Evolutionary conservation across 163 green algal species (phyloP), one percentile per base, ranked within the genome.

Genomic region (Chlamydomonas reinhardtii): DNA sequence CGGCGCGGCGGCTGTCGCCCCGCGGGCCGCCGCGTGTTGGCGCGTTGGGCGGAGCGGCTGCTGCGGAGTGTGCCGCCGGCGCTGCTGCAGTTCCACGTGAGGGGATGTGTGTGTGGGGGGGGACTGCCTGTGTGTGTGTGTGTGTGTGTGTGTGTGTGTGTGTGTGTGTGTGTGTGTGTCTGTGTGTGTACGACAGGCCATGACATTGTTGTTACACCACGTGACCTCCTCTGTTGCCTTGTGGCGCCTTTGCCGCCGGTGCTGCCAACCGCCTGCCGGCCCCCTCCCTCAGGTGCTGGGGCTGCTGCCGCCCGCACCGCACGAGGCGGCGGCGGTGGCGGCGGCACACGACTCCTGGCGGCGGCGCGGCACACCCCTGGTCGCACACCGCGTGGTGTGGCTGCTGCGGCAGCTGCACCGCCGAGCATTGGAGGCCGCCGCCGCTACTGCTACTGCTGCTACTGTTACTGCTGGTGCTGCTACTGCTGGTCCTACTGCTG

Each of bases 11-110:
- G 74, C 32, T 2, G 24, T 32, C 22, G 20, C 19, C 11, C 56
- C 17, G 20, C 8, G 3, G 34, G 75, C 15, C 75, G 75, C 25
- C 4, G 35, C 5, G 35, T 61, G 75, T 35, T 82, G 75, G 4
- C 34, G 52, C 61, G 32, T 35, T 82, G 59, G 34, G 75, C 35
- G 24, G 3, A 61, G 24, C 75, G 61, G 25, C 75, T 82, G 35
- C 34, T 82, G 59, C 9, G 0, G 12, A 37, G 9, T 2, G 74
- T 71, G 74, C 32, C 54, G 24, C 0, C 11, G 22, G 56, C 8
- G 56, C 12, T 25, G 56, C 74, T 82, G 74, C 74, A 72, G 74
- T 24, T 27, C 27, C 56, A 82, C 56, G 74, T 29, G 24, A n/a
- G 59, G 2, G 2, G 3, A 15, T 5, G 56, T 3, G 20, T 25